Percentiles rank a stretch among this genome's conserved stretches.
phyloP scores from a whole-genome alignment of 1,139 yeast genomes.

The Kodamaea sp. region DNA sequence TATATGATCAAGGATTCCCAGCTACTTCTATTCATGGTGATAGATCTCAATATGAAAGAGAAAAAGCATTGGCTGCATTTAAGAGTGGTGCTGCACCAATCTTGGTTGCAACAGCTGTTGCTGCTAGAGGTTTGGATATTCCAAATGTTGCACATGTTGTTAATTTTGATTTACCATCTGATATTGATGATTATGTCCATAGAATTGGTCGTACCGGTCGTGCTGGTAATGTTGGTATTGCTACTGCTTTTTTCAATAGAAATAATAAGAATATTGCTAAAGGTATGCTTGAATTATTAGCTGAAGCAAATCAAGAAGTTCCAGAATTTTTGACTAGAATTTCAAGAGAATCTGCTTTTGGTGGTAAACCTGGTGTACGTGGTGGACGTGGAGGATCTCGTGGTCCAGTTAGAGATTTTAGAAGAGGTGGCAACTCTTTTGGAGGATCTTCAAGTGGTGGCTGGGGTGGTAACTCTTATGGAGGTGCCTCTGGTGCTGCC shows the following conservation, averaged over 20 bases:
- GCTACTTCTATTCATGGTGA: conserved; percentile 99
- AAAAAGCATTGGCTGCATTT: conserved; percentile 88
- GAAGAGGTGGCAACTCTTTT: conserved; percentile 40
- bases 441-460: conserved; percentile 26
- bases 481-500: conserved; percentile 24
- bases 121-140: conserved; percentile 99
- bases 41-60: conserved; percentile 97
- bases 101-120: conserved; percentile 97
- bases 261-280: conserved; percentile 86
- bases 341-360: conserved; percentile 71
- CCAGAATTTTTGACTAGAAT: conserved; percentile 82
- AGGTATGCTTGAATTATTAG: conserved; percentile 80
- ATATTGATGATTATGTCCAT: conserved; percentile 97
- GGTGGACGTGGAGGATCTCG: conserved; percentile 37
- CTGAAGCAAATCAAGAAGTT: conserved; percentile 97
- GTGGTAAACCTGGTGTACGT: conserved; percentile 44
- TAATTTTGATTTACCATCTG: conserved; percentile 94
- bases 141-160: conserved; percentile 98
- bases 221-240: conserved; percentile 98
- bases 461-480: conserved; percentile 16
- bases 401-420: conserved; percentile 56
- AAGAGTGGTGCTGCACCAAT: conserved; percentile 85
- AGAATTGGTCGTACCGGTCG: conserved; percentile 99
- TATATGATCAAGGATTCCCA: conserved; percentile 84
- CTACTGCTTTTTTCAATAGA: conserved; percentile 97